These are phyloP conservation scores for Penicillium waksmanii DNA, from an alignment of 495 filamentous ascomycete species.

Conservation along the genomic window DNA sequence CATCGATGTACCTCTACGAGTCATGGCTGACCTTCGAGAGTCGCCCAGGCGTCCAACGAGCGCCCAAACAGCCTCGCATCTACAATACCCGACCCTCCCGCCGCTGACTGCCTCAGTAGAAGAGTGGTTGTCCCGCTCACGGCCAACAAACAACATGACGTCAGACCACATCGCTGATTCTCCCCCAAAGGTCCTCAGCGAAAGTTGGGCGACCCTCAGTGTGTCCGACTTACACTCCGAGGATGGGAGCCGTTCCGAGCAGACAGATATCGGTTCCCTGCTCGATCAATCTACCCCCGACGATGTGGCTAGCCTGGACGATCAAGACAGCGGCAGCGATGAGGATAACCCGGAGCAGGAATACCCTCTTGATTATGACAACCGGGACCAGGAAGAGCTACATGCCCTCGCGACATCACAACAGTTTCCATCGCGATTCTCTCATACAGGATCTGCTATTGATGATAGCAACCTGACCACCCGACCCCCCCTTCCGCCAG, in stretches of 20 bases:
- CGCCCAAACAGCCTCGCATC: slow-evolving; percentile 35
- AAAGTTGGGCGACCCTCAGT: slow-evolving; percentile 54
- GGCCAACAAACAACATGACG: slow-evolving; percentile 48
- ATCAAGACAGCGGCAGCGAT: slow-evolving; percentile 44
- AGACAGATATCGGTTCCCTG: slow-evolving; percentile 49
- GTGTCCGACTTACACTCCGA: slow-evolving; percentile 50
- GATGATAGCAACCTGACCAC: slow-evolving; percentile 51
- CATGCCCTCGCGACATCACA: slow-evolving; percentile 42
- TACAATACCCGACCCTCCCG: slow-evolving; percentile 51
- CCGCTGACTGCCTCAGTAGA: slow-evolving; percentile 50
- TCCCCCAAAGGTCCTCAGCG: slow-evolving; percentile 40
- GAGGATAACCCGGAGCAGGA: slow-evolving; percentile 26
- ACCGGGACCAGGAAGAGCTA: slow-evolving; percentile 31
- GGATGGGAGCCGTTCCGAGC: slow-evolving; percentile 49
- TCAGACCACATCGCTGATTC: slow-evolving; percentile 33
- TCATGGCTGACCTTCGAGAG: slow-evolving; percentile 49
- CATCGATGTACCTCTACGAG: slow-evolving; percentile 18
- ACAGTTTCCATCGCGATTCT: slow-evolving; percentile 47
- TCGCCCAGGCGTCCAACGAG: slow-evolving; percentile 37
- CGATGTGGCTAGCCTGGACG: slow-evolving; percentile 54
- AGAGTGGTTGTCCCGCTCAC: slow-evolving; percentile 53
- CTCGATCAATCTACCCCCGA: slow-evolving; percentile 49
- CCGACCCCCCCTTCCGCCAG: slow-evolving; percentile 36
- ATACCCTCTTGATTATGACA: slow-evolving; percentile 31
- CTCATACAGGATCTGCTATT: slow-evolving; percentile 36